A percentile compares a stretch with the other conserved stretches of the same genome.
phyloP scores from a whole-genome alignment of 257 asterid species.

The Cruciata laevipes region DNA sequence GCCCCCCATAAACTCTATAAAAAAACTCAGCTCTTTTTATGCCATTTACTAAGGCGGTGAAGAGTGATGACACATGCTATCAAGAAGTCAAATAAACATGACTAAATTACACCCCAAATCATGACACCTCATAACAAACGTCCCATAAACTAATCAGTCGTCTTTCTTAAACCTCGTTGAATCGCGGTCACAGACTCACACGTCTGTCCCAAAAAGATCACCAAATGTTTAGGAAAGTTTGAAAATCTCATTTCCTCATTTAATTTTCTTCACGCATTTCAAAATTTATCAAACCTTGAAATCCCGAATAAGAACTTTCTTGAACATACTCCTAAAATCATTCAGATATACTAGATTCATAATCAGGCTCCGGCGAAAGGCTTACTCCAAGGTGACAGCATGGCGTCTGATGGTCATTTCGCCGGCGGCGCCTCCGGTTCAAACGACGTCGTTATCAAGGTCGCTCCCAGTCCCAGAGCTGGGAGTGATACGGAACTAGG shows the following conservation, averaged over 20 bases:
- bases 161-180: not conserved
- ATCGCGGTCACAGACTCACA: constrained; percentile 7
- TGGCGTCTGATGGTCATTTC: not conserved
- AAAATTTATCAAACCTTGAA: not conserved
- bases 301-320: not conserved
- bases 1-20: too few species aligned
- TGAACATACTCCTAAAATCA: constrained; percentile 31
- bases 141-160: not conserved
- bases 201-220: not conserved
- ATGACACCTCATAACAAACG: constrained; percentile 15
- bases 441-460: constrained; percentile 20
- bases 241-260: too few species aligned
- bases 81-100: not conserved
- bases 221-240: not conserved
- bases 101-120: not conserved
- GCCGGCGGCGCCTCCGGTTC: constrained; percentile 13
- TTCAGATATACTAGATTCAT: constrained; percentile 12
- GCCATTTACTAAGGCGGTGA: too few species aligned
- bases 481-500: constrained; percentile 9
- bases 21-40: too few species aligned
- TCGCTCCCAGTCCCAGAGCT: constrained; percentile 12
- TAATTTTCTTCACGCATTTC: too few species aligned
- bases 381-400: constrained; percentile 11
- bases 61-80: too few species aligned
- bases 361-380: constrained; percentile 15